Evolutionary conservation across 2,329 filamentous ascomycete genomes (phyloP), one percentile per base, ranked within the genome.

Genomic region (Colletotrichum filicis): DNA sequence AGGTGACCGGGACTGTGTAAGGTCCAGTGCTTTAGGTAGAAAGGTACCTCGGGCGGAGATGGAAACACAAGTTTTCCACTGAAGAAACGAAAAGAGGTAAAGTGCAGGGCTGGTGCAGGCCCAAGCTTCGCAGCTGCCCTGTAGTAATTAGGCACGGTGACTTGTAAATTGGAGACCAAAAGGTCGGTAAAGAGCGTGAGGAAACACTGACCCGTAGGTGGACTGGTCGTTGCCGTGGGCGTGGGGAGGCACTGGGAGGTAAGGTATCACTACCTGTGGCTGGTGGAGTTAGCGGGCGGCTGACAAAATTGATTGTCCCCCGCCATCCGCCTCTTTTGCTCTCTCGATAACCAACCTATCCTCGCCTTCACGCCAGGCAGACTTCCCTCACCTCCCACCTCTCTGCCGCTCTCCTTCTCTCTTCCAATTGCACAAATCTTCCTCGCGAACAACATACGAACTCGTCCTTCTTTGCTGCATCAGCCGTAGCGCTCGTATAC

Each of bases 271-370:
- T 75, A 74, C 68, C 73, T 75, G 64, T 68, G 70, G 70, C 61
- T 69, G 60, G 74, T 75, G 74, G 72, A 75, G 68, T 70, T 74
- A 66, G 61, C 64, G 62, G 74, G 72, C 68, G 72, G 74, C 74
- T 75, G 74, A 75, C 74, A 75, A 75, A 74, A 75, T 75, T 75
- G 72, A 72, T 73, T 74, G 66, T 65, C 71, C 74, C 74, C 74
- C 74, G 74, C 74, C 74, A 75, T 75, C 74, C 68, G 68, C 55
- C 66, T 71, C 72, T 74, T 64, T 74, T 68, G 60, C 46, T 57
- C 37, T 69, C 71, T 75, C 67, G 62, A 74, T 74, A 66, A 66
- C 65, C 68, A 71, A 63, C 32, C 69, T 73, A 72, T 68, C 65
- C 64, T 63, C 68, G 58, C 69, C 66, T 66, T 68, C 63, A 72